Percentiles rank a stretch among this genome's conserved stretches.
These are phyloP conservation scores for Trichoderma gracile DNA, from an alignment of 2,329 filamentous ascomycete genomes.

Conservation along the genomic window DNA sequence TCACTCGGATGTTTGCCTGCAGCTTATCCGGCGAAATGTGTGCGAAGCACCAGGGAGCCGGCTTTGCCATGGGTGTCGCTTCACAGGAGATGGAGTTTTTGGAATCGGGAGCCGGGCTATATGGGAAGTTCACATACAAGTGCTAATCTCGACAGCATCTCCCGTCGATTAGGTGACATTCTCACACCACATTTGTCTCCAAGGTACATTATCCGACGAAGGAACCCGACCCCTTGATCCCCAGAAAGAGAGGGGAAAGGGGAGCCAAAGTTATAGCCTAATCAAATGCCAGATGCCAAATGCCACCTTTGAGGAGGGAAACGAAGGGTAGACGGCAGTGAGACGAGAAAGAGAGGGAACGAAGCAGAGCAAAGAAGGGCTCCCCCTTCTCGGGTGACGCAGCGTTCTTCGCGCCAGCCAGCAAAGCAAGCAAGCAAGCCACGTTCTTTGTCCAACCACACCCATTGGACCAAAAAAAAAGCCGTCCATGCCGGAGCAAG, in stretches of 20 bases:
- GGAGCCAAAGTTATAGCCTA: constrained; percentile 16
- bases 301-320: not conserved
- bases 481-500: not conserved
- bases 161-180: not conserved
- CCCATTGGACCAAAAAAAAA: constrained; percentile 19
- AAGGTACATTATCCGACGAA: constrained; percentile 8
- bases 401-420: constrained; percentile 4
- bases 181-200: not conserved
- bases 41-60: not conserved
- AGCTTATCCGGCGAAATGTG: constrained; percentile 12
- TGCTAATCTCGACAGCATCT: not conserved
- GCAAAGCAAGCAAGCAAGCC: constrained; percentile 11
- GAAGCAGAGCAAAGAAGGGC: no score
- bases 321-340: not conserved
- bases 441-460: constrained; percentile 23
- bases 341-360: constrained; percentile 11
- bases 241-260: not conserved
- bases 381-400: no score
- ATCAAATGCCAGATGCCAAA: not conserved
- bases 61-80: not conserved
- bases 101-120: not conserved
- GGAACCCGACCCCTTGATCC: not conserved
- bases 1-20: constrained; percentile 17
- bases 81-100: not conserved
- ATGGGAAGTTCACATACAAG: not conserved